phyloP scores from a whole-genome alignment of 179 eudicot genomes.

The Amaranthus tricolor region DNA sequence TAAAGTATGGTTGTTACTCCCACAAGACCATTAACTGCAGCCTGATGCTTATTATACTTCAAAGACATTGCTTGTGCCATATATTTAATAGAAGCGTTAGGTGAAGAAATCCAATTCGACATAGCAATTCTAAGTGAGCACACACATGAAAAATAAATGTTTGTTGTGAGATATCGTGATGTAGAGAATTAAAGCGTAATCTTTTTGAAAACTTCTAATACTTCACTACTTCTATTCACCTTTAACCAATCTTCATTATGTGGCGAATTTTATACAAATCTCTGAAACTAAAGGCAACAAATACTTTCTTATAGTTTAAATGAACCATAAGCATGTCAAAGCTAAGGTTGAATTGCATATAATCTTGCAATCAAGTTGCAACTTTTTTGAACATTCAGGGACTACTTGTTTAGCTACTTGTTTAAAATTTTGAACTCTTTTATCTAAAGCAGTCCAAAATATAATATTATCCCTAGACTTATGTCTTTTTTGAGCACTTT shows the following conservation, averaged over 20 bases:
- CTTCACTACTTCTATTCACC: background rate
- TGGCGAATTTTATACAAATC: conserved; percentile 3
- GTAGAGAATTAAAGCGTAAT: background rate
- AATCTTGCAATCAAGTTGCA: conserved; percentile 7
- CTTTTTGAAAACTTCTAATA: background rate
- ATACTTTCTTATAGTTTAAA: background rate
- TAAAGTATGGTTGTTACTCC: conserved; percentile 11
- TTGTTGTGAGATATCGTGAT: background rate
- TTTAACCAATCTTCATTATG: background rate
- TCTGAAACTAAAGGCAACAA: background rate
- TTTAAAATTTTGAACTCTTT: background rate
- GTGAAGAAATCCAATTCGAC: background rate
- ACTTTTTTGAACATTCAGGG: background rate
- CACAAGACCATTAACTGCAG: conserved; percentile 3
- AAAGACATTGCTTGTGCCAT: background rate
- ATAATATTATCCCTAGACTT: background rate
- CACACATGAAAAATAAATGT: background rate
- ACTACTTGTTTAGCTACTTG: background rate
- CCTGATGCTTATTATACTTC: conserved; percentile 8
- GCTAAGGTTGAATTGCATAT: conserved; percentile 5
- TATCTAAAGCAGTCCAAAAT: conserved; percentile 1
- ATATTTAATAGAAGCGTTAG: background rate
- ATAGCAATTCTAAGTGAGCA: background rate
- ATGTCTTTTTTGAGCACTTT: background rate
- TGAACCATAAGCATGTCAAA: conserved; percentile 11